A percentile compares a stretch with the other conserved stretches of the same genome.
These are phyloP conservation scores for Fusarium xylarioides DNA, from an alignment of 2,329 filamentous ascomycete genomes.

Conservation along the genomic window DNA sequence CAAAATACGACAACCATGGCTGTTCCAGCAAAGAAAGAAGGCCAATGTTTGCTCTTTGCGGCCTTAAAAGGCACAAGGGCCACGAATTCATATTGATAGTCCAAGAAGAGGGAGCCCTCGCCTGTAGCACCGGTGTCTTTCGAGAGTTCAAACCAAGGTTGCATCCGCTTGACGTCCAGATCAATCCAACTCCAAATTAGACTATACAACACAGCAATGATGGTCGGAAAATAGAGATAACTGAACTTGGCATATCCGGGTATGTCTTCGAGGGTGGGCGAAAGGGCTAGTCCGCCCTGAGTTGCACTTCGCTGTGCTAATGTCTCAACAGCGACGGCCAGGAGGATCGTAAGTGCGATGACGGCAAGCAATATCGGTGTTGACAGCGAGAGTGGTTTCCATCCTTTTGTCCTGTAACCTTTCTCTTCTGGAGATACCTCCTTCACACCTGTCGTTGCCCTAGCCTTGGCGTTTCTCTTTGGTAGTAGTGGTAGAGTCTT, in stretches of 20 bases:
- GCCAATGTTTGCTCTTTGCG: conserved; percentile 41
- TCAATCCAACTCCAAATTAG: conserved; percentile 69
- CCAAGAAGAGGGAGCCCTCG: conserved; percentile 58
- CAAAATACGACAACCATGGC: too few species aligned
- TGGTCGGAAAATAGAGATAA: conserved; percentile 63
- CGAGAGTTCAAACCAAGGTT: conserved; percentile 68
- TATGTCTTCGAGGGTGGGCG: conserved; percentile 42
- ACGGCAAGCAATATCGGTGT: conserved; percentile 50
- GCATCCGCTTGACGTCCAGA: conserved; percentile 65
- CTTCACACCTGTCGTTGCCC: neutral
- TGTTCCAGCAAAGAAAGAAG: too few species aligned
- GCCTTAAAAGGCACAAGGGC: conserved; percentile 47
- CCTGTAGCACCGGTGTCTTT: conserved; percentile 54
- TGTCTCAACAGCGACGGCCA: conserved; percentile 57
- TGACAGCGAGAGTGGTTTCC: conserved; percentile 39
- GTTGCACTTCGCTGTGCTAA: conserved; percentile 52
- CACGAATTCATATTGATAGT: conserved; percentile 59
- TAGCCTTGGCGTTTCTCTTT: neutral
- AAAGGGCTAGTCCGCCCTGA: conserved; percentile 52
- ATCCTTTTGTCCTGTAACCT: neutral
- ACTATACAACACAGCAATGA: conserved; percentile 64
- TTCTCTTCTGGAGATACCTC: neutral
- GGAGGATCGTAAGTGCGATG: conserved; percentile 46
- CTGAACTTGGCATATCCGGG: conserved; percentile 48
- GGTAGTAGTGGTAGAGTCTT: conserved; percentile 12